phyloP scores from a whole-genome alignment of 768 basidiomycete genomes.

The Lepiota subincarnata region DNA sequence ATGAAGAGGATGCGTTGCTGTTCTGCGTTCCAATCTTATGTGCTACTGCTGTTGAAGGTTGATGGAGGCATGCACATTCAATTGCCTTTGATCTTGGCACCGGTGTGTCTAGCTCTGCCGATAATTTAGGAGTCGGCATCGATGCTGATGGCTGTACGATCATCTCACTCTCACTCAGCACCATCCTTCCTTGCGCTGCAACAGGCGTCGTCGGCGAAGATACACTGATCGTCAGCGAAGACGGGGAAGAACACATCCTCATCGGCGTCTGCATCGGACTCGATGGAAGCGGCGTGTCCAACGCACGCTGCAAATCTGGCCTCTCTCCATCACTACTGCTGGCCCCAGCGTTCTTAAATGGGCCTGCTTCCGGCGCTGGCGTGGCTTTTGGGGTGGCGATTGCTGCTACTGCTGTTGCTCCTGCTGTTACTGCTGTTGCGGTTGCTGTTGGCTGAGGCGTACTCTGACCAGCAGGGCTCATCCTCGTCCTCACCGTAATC shows the following conservation, averaged over 20 bases:
- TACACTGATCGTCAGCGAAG: background rate
- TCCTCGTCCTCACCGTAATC: slow-evolving; percentile 6
- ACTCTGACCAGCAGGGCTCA: background rate
- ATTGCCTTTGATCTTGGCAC: background rate
- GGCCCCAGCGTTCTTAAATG: too few relatives aligned
- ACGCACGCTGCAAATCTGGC: slow-evolving; percentile 3
- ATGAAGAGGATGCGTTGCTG: background rate
- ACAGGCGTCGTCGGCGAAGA: slow-evolving; percentile 14
- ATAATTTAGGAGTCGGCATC: background rate
- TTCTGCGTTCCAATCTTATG: background rate
- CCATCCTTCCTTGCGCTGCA: background rate
- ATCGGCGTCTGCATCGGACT: background rate
- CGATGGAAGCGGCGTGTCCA: slow-evolving; percentile 9
- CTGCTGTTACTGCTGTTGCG: background rate
- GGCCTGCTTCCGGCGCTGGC: background rate
- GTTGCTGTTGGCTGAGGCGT: background rate
- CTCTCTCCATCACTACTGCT: background rate
- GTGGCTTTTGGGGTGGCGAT: background rate
- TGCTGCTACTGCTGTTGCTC: background rate
- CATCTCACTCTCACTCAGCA: background rate
- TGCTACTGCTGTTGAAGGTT: background rate
- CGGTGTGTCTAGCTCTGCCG: background rate
- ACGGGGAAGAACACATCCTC: background rate
- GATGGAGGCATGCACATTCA: background rate
- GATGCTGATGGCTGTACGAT: slow-evolving; percentile 6